Conservation (phyloP, 1,284 basidiomycete genomes). For the Bondarzewia mesenterica region DNA sequence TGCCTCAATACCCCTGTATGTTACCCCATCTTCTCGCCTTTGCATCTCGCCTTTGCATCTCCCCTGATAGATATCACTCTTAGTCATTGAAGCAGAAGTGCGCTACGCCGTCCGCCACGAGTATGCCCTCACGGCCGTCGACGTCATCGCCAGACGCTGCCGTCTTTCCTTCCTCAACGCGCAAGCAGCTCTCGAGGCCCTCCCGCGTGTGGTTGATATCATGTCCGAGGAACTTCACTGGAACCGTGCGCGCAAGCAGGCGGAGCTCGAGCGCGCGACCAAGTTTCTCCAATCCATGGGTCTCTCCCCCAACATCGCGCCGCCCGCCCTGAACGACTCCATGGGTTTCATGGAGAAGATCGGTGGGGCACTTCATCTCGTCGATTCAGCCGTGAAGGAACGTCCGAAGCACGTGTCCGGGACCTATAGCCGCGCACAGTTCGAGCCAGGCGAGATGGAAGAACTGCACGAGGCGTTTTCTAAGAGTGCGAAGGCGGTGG, state of each 20-base stretch:
- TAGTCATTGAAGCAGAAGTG: constrained; percentile 89
- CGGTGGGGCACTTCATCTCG: background rate
- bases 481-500: constrained; percentile 26
- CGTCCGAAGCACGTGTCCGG: constrained; percentile 13
- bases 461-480: constrained; percentile 52
- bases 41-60: background rate
- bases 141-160: constrained; percentile 89
- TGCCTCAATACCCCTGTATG: constrained; percentile 73
- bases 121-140: constrained; percentile 85
- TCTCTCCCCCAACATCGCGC: constrained; percentile 35
- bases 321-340: constrained; percentile 23
- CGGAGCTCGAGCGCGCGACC: constrained; percentile 57
- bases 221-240: constrained; percentile 86
- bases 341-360: constrained; percentile 28
- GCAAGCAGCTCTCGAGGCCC: constrained; percentile 76
- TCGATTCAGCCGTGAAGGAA: background rate
- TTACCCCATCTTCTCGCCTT: background rate
- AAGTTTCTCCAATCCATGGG: constrained; percentile 75
- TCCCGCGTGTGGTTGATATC: constrained; percentile 86
- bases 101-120: constrained; percentile 87
- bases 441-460: constrained; percentile 63
- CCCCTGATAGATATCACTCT: constrained; percentile 4
- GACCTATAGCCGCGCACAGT: constrained; percentile 50
- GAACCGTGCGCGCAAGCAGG: constrained; percentile 47
- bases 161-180: constrained; percentile 92